Evolutionary conservation across 768 basidiomycete species (phyloP).

Genomic region (Suillus sp.): DNA sequence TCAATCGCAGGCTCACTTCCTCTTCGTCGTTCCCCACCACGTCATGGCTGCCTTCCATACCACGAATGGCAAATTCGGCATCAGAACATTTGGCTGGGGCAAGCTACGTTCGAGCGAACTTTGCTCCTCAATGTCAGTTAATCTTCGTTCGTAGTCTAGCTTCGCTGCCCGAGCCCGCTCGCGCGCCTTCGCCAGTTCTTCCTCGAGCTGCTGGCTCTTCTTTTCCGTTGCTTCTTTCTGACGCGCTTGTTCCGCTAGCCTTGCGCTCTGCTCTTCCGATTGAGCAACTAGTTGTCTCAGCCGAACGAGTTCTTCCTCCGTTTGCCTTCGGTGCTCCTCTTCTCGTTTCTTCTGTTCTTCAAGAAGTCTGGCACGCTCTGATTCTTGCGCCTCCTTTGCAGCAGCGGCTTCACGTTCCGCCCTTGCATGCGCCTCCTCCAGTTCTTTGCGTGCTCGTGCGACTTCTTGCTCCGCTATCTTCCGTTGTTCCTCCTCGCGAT

Average conservation of each 20-base stretch:
- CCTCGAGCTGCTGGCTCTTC: conserved; percentile 31
- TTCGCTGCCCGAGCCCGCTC: conserved; percentile 29
- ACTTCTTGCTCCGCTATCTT: conserved; percentile 33
- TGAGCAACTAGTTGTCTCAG: conserved; percentile 30
- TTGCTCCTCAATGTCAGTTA: conserved; percentile 21
- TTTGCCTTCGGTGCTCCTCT: conserved; percentile 32
- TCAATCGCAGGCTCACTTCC: not conserved
- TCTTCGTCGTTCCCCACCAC: conserved; percentile 34
- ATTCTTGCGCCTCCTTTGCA: conserved; percentile 32
- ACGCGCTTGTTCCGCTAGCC: conserved; percentile 29
- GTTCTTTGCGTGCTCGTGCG: conserved; percentile 23
- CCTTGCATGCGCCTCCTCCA: conserved; percentile 25
- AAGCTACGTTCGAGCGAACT: not conserved
- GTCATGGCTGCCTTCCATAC: conserved; percentile 36
- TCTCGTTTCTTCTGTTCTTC: conserved; percentile 36
- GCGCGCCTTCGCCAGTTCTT: conserved; percentile 32
- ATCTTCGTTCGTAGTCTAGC: conserved; percentile 26
- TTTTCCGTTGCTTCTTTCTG: conserved; percentile 32
- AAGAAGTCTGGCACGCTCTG: conserved; percentile 25
- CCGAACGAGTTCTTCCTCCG: conserved; percentile 29
- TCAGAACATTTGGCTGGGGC: conserved; percentile 29
- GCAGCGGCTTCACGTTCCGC: conserved; percentile 27
- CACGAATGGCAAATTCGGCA: conserved; percentile 35
- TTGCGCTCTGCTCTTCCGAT: conserved; percentile 31
- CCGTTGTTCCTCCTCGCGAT: conserved; percentile 27